A percentile compares a stretch with the other conserved stretches of the same genome.
Evolutionary conservation across 208 protist genomes (phyloP).

Genomic region (Strigomonas galati): DNA sequence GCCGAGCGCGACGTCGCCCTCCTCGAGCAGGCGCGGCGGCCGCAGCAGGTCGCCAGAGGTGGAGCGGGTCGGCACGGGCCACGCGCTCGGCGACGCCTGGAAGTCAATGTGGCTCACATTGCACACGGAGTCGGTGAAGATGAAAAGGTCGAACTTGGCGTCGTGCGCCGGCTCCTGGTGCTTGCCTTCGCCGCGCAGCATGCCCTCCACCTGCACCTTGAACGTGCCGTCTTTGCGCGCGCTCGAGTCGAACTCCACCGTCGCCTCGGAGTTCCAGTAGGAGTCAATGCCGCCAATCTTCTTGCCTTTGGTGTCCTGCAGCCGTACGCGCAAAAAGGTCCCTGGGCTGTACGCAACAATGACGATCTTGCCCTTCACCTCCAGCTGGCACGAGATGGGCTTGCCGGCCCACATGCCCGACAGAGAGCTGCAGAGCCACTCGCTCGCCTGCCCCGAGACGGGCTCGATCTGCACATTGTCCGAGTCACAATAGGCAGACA

Average conservation of each 20-base stretch:
- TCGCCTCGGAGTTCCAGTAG: constrained; percentile 83
- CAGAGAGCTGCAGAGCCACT: constrained; percentile 71
- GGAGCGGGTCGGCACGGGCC: constrained; percentile 61
- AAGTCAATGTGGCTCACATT: constrained; percentile 61
- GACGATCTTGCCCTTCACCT: constrained; percentile 54
- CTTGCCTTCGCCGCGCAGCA: constrained; percentile 39
- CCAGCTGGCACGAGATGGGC: constrained; percentile 43
- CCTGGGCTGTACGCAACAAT: constrained; percentile 67
- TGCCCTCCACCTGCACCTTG: constrained; percentile 69
- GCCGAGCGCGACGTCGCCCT: constrained; percentile 34
- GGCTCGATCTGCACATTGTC: constrained; percentile 68
- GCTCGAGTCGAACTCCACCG: constrained; percentile 60
- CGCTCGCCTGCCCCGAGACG: constrained; percentile 31
- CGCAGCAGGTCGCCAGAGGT: constrained; percentile 61
- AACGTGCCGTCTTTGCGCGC: constrained; percentile 19
- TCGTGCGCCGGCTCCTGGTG: constrained; percentile 57
- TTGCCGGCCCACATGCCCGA: constrained; percentile 55
- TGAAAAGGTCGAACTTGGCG: constrained; percentile 71
- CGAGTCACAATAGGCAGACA: constrained; percentile 87
- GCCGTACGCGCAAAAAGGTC: constrained; percentile 59
- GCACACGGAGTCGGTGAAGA: constrained; percentile 76
- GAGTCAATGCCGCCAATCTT: constrained; percentile 71
- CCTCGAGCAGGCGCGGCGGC: constrained; percentile 58
- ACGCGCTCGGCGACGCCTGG: constrained; percentile 58
- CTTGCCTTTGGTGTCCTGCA: constrained; percentile 54